Base-by-base conservation (phyloP, 495 filamentous ascomycete genomes). In the Immersiella caudata region DNA sequence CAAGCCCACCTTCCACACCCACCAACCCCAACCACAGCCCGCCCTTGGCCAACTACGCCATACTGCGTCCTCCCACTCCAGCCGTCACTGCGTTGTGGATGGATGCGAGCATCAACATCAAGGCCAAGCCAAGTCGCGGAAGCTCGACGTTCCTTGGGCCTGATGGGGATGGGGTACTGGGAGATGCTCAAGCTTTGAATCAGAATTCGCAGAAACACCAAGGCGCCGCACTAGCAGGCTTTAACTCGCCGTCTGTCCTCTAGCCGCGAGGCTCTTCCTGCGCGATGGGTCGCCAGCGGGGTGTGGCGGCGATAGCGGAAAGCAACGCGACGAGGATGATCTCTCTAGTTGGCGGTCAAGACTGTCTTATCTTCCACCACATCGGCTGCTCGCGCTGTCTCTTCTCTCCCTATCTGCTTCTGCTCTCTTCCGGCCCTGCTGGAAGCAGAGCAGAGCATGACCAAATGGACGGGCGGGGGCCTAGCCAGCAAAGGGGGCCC, bases 1-100 rank as follows among this genome's bases (percentile, higher is more conserved):
- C 62, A 62, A 63, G 67, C 67, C 64, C 52, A 33, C 21, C 9
- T 5, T n/a, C 21, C 8, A 60, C n/a, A 33, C 55, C 50, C 65
- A 46, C 61, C 40, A 46, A 46, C 16, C 40, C 29, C 40, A 46
- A 46, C 40, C 40, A 46, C 40, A 46, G 40, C 40, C 40, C 56
- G 56, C 56, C 25, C 26, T 55, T 14, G 52, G 21, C 20, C 21
- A 11, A 22, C 52, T 55, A 55, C 52, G 52, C 52, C 52, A 55
- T 55, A 12, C 40, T 46, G 40, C 40, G 40, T 46, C 40, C 29
- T 59, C 51, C 24, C 63, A 57, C 29, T 64, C 57, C 66, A 60
- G 40, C 40, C 40, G 14, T 46, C 40, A 46, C 9, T 2, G 16
- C 2, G 40, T 2, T 2, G 40, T 12, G n/a, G n/a, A n/a, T n/a